Evolutionary conservation across 2,329 filamentous ascomycete genomes (phyloP).

Genomic region (Fusarium succisae): DNA sequence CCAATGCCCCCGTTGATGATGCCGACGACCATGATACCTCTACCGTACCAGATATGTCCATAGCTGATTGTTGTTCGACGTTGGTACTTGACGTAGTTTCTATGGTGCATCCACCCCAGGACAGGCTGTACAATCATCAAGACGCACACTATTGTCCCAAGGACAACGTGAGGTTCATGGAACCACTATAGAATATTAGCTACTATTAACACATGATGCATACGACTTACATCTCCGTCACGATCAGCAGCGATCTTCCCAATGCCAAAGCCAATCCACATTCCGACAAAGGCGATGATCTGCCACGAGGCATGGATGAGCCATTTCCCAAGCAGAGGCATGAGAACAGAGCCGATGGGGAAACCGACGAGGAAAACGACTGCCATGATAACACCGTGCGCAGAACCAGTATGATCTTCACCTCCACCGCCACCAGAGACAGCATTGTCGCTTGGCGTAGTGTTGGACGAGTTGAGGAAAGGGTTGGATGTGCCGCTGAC

Average conservation of each 20-base stretch:
- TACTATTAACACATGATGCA: rapidly evolving
- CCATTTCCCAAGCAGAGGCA: background rate
- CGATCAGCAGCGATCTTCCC: background rate
- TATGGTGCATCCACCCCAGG: conserved; percentile 2
- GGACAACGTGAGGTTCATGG: background rate
- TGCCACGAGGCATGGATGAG: background rate
- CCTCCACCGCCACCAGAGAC: background rate
- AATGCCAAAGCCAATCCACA: conserved; percentile 1
- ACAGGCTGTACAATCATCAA: background rate
- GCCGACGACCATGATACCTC: background rate
- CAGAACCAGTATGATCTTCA: background rate
- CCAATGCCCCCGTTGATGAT: background rate
- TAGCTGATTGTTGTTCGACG: background rate
- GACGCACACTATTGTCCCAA: background rate
- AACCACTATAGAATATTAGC: background rate
- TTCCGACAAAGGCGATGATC: background rate
- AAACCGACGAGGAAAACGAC: background rate
- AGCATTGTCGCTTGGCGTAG: background rate
- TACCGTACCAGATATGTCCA: background rate
- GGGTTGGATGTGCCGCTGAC: background rate
- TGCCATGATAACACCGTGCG: background rate
- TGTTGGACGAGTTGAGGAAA: background rate
- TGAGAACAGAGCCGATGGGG: background rate
- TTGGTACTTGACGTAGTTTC: background rate
- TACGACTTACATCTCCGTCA: background rate